Evolutionary conservation across 176 grass and related monocot genomes (phyloP).

Genomic region (Guadua angustifolia): DNA sequence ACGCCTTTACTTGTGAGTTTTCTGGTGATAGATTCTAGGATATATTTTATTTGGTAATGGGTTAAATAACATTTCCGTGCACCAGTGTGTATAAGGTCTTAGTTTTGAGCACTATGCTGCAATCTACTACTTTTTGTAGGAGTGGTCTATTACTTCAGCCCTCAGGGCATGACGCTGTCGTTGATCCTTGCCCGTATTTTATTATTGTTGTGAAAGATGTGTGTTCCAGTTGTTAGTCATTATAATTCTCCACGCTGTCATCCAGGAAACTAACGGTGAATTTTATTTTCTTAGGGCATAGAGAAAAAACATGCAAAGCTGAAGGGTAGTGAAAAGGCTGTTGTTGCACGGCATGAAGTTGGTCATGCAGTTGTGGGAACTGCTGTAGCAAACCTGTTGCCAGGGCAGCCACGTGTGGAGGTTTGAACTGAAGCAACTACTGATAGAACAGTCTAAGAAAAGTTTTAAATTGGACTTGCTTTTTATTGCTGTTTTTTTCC

Average conservation of each 20-base stretch:
- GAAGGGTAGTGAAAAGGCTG: slow-evolving; percentile 89
- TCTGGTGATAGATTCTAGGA: not conserved
- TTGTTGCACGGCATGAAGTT: slow-evolving; percentile 97
- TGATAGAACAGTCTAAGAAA: slow-evolving; percentile 36
- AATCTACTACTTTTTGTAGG: not conserved
- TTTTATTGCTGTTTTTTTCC: slow-evolving; percentile 12
- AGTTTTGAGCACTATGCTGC: not conserved
- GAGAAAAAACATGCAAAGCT: slow-evolving; percentile 98
- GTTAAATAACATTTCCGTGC: not conserved
- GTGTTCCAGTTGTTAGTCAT: slow-evolving; percentile 16
- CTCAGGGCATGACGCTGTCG: not conserved
- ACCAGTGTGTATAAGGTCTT: not conserved
- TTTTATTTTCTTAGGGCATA: slow-evolving; percentile 71
- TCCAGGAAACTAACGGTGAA: slow-evolving; percentile 42
- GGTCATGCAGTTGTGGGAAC: slow-evolving; percentile 98
- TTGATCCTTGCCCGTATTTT: slow-evolving; percentile 18
- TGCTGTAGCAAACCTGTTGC: slow-evolving; percentile 83
- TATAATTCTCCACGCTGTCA: slow-evolving; percentile 6
- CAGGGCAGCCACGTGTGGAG: slow-evolving; percentile 91
- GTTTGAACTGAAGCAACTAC: slow-evolving; percentile 54
- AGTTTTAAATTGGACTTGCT: slow-evolving; percentile 20
- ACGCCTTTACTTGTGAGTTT: not conserved
- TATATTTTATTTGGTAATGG: slow-evolving; percentile 1
- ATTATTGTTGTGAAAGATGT: slow-evolving; percentile 4
- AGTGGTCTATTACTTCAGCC: not conserved